phyloP scores from a whole-genome alignment of 228 moss, liverwort and hornwort species.

The Sphagnum fallax region DNA sequence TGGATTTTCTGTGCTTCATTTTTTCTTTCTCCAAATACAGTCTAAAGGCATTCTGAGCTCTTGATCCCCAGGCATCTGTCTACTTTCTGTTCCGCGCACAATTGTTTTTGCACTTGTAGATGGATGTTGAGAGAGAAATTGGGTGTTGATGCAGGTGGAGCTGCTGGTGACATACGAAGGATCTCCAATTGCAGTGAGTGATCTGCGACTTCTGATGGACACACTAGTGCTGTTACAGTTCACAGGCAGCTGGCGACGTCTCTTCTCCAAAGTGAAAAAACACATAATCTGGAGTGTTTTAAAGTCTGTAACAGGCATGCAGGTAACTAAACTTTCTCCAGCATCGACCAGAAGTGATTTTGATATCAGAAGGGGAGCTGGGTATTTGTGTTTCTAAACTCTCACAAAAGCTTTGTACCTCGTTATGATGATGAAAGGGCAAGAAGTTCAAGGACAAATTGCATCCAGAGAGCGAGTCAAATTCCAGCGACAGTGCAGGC shows the following conservation, averaged over 20 bases:
- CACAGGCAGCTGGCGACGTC: conserved; percentile 90
- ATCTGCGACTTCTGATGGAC: conserved; percentile 96
- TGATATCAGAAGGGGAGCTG: no score
- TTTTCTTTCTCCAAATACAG: no score
- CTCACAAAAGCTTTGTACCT: no score
- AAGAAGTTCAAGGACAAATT: conserved; percentile 98
- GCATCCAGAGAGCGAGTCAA: conserved; percentile 53
- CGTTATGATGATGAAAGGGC: conserved; percentile 26
- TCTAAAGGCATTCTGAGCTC: no score
- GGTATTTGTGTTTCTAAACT: no score
- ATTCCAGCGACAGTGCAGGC: conserved; percentile 73
- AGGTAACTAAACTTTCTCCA: conserved; percentile 22
- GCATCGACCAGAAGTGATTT: no score
- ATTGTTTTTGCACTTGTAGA: no score
- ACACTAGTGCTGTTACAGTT: conserved; percentile 82
- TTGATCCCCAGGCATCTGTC: no score
- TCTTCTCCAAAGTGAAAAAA: conserved; percentile 98
- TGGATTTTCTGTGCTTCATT: no score
- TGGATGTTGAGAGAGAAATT: conserved; percentile 1
- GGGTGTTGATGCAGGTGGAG: conserved; percentile 44
- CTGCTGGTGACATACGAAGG: conserved; percentile 94
- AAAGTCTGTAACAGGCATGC: conserved; percentile 88
- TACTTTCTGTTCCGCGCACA: no score
- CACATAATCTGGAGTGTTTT: conserved; percentile 98
- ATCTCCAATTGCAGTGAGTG: conserved; percentile 84